Conservation (phyloP, 768 basidiomycete species). For the Ephemerocybe angulata region DNA sequence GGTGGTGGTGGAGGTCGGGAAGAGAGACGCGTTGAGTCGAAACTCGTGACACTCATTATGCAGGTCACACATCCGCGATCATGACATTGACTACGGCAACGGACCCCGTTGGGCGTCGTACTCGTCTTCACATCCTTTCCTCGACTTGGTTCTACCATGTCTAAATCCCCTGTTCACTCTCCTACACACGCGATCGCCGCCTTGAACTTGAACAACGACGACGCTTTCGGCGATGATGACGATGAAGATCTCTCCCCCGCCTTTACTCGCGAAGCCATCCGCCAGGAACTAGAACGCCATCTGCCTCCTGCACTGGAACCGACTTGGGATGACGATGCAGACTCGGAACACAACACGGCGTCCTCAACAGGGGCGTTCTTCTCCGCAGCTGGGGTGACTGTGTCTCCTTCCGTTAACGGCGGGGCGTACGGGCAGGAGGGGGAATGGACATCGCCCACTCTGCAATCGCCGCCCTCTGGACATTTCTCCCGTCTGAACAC, state of each 20-base stretch:
- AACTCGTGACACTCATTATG: slow-evolving; percentile 4
- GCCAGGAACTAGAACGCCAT: slow-evolving; percentile 56
- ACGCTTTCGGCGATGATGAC: slow-evolving; percentile 65
- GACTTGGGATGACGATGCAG: slow-evolving; percentile 29
- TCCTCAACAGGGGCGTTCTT: slow-evolving; percentile 33
- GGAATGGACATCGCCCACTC: slow-evolving; percentile 20
- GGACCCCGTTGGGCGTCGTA: neutral
- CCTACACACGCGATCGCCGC: slow-evolving; percentile 24
- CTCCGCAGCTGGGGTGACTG: slow-evolving; percentile 36
- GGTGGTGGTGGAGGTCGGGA: neutral
- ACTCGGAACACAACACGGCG: slow-evolving; percentile 22
- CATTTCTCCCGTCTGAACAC: slow-evolving; percentile 40
- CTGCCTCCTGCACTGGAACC: slow-evolving; percentile 31
- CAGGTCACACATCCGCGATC: neutral
- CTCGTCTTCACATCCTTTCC: neutral
- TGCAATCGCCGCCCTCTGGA: slow-evolving; percentile 25
- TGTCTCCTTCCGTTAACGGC: slow-evolving; percentile 49
- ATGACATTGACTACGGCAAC: neutral
- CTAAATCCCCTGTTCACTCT: slow-evolving; percentile 11
- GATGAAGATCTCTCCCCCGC: slow-evolving; percentile 39
- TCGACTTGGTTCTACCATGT: neutral
- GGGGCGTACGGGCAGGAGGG: neutral
- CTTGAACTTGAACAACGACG: slow-evolving; percentile 52
- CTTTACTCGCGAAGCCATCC: slow-evolving; percentile 60
- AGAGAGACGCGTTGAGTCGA: neutral